Conservation (phyloP, 768 basidiomycete species). For the Pleurotus citrinopileatus region DNA sequence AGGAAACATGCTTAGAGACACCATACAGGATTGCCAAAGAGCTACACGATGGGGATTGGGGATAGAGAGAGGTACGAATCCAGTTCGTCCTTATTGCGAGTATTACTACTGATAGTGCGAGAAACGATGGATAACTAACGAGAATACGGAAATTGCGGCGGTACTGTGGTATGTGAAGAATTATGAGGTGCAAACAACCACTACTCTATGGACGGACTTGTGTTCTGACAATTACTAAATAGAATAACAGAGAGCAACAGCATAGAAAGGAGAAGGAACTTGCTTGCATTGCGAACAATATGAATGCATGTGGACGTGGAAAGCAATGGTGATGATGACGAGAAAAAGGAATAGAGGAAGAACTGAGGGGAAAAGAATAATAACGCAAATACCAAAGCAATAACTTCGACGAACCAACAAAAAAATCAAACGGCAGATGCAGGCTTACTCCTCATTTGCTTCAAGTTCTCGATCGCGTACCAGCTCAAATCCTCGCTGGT, state of each 20-base stretch:
- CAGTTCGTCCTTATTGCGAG: constrained; percentile 6
- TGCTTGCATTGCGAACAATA: neutral
- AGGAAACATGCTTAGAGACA: too few species aligned
- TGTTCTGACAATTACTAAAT: neutral
- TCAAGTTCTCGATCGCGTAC: constrained; percentile 14
- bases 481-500: constrained; percentile 10
- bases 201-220: constrained; percentile 1
- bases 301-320: constrained; percentile 1
- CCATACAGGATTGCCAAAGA: neutral
- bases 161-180: neutral
- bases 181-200: neutral
- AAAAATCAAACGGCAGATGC: constrained; percentile 12
- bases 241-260: neutral
- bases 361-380: neutral
- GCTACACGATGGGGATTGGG: neutral
- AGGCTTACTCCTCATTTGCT: constrained; percentile 13
- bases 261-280: neutral
- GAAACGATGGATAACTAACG: neutral
- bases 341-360: neutral
- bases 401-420: neutral
- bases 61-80: neutral
- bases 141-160: neutral
- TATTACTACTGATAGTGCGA: neutral
- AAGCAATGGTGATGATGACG: too few species aligned
- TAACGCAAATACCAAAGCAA: neutral